A percentile compares a stretch with the other conserved stretches of the same genome.
Evolutionary conservation across 2,329 filamentous ascomycete species (phyloP).

Genomic region (Intubia oerlemansii): DNA sequence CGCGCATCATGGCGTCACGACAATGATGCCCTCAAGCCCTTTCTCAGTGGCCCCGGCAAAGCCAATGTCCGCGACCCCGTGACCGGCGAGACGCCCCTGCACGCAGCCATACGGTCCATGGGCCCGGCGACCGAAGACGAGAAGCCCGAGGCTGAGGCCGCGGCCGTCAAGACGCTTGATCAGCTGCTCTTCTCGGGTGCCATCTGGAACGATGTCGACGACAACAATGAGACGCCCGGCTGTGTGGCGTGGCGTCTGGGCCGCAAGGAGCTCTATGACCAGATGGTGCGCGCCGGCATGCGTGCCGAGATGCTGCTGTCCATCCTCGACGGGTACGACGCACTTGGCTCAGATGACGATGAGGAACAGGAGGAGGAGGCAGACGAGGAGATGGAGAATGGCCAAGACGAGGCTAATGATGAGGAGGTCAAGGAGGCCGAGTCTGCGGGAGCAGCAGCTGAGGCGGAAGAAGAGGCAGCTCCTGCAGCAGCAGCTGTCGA

Average conservation of each 20-base stretch:
- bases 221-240: constrained; percentile 72
- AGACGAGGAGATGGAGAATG: constrained; percentile 15
- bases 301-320: constrained; percentile 74
- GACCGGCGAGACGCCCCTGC: constrained; percentile 72
- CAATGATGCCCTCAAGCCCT: constrained; percentile 40
- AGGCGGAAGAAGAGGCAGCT: constrained; percentile 10
- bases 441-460: no score
- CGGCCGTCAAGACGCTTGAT: constrained; percentile 35
- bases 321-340: constrained; percentile 63
- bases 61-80: constrained; percentile 65
- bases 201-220: constrained; percentile 93
- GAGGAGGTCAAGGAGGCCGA: background rate
- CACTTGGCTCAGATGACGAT: constrained; percentile 36
- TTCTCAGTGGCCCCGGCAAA: constrained; percentile 41
- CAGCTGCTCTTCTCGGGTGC: constrained; percentile 72
- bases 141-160: constrained; percentile 9
- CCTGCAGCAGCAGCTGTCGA: constrained; percentile 12
- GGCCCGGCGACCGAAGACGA: background rate
- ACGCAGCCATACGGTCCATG: constrained; percentile 61
- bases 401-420: constrained; percentile 9
- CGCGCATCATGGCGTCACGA: constrained; percentile 38
- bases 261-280: constrained; percentile 48
- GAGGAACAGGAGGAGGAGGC: constrained; percentile 20
- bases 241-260: constrained; percentile 60
- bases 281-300: constrained; percentile 78